Evolutionary conservation across 148 eudicot species (phyloP).

Genomic region (Rhododendron molle): DNA sequence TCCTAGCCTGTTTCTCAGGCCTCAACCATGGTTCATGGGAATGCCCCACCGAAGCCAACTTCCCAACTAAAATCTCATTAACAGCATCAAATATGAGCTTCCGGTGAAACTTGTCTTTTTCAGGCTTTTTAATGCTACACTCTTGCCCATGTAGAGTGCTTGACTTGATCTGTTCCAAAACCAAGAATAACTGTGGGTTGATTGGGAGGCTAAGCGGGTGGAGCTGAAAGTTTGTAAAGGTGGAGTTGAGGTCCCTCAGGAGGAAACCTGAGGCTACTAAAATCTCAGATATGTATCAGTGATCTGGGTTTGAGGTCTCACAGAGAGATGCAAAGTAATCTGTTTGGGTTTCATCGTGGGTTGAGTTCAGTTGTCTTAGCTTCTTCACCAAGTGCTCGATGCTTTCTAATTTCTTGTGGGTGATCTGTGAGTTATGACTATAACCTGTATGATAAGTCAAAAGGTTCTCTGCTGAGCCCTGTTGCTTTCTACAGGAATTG

Average conservation of each 20-base stretch:
- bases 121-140: constrained; percentile 19
- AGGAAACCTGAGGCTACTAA: constrained; percentile 87
- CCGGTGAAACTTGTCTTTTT: constrained; percentile 53
- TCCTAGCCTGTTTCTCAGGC: constrained; percentile 41
- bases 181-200: constrained; percentile 72
- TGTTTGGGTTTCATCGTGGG: constrained; percentile 66
- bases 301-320: constrained; percentile 72
- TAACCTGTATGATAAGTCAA: constrained; percentile 15
- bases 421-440: constrained; percentile 38
- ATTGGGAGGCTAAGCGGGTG: constrained; percentile 84
- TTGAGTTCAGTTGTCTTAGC: constrained; percentile 71
- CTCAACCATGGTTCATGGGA: constrained; percentile 50
- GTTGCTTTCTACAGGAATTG: constrained; percentile 23
- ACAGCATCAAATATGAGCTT: constrained; percentile 83
- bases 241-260: constrained; percentile 71
- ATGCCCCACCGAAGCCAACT: constrained; percentile 36
- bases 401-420: constrained; percentile 64
- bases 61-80: constrained; percentile 61
- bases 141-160: constrained; percentile 47
- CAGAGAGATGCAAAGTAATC: constrained; percentile 94
- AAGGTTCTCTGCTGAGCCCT: constrained; percentile 25
- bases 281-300: constrained; percentile 81
- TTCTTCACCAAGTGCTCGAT: constrained; percentile 78
- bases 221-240: constrained; percentile 54
- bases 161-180: constrained; percentile 77